Conservation (phyloP, 2,329 filamentous ascomycete species). For the Colletotrichum graminicola region DNA sequence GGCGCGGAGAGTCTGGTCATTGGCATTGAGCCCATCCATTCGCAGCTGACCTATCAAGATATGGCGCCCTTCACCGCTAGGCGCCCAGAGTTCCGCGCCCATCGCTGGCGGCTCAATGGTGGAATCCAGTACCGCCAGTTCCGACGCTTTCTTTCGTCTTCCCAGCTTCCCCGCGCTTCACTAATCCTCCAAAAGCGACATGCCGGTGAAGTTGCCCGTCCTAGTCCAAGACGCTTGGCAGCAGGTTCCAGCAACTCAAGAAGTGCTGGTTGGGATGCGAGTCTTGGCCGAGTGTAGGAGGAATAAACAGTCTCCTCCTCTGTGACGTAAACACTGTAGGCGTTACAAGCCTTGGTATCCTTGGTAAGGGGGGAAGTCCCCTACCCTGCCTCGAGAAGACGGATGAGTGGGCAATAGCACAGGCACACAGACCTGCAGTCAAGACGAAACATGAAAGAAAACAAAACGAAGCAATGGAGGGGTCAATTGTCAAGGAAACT, state of each 20-base stretch:
- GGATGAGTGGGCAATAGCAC: conserved; percentile 9
- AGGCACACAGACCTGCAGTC: background rate
- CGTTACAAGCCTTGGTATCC: conserved; percentile 29
- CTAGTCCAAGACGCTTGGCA: conserved; percentile 33
- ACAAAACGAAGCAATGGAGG: conserved; percentile 25
- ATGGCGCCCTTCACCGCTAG: conserved; percentile 8
- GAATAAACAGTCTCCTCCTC: conserved; percentile 1
- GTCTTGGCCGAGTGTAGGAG: background rate
- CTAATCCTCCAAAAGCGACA: background rate
- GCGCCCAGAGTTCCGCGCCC: conserved; percentile 5
- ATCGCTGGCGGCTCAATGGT: background rate
- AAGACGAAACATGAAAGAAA: conserved; percentile 15
- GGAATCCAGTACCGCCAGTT: background rate
- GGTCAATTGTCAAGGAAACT: conserved; percentile 1
- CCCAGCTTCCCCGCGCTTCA: background rate
- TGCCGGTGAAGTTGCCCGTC: background rate
- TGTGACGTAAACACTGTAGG: conserved; percentile 34
- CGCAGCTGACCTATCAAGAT: background rate
- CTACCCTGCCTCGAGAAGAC: background rate
- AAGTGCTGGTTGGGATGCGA: conserved; percentile 8
- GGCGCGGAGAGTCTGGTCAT: background rate
- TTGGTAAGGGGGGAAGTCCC: conserved; percentile 32
- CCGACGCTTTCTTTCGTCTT: background rate
- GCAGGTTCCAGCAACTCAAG: conserved; percentile 18
- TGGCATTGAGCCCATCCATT: background rate